phyloP scores from a whole-genome alignment of 352 stramenopile genomes.

The Aphanomyces stellatus region DNA sequence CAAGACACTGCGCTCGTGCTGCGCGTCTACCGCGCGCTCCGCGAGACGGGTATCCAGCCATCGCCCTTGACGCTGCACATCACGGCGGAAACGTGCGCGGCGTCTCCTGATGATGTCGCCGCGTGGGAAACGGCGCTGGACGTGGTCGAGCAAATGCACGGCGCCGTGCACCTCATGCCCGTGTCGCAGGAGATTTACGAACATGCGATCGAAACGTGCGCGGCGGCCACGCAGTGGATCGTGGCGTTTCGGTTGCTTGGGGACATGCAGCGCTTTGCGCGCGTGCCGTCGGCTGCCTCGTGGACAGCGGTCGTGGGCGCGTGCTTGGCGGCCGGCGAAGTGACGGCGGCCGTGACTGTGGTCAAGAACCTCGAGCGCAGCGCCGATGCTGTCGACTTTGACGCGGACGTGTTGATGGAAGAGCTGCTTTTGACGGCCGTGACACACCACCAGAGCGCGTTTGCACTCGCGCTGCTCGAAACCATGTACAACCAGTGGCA shows the following conservation, averaged over 20 bases:
- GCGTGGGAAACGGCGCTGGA: constrained; percentile 16
- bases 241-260: not conserved
- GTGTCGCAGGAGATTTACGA: constrained; percentile 18
- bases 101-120: not conserved
- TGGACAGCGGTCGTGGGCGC: not conserved
- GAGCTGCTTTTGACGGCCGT: not conserved
- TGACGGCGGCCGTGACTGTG: not conserved
- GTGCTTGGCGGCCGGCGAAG: not conserved
- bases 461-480: not conserved
- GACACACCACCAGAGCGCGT: not conserved
- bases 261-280: not conserved
- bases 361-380: not conserved
- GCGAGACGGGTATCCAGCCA: not conserved
- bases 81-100: not conserved
- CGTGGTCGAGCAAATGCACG: constrained; percentile 17
- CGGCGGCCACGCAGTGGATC: constrained; percentile 1
- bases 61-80: constrained; percentile 1
- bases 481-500: not conserved
- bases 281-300: not conserved
- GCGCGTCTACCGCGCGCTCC: constrained; percentile 4
- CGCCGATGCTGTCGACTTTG: not conserved
- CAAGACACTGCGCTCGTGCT: not conserved
- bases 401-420: not conserved
- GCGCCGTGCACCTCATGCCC: constrained; percentile 18
- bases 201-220: not conserved